phyloP scores from a whole-genome alignment of 78 protist species.

The Paulinella micropora region DNA sequence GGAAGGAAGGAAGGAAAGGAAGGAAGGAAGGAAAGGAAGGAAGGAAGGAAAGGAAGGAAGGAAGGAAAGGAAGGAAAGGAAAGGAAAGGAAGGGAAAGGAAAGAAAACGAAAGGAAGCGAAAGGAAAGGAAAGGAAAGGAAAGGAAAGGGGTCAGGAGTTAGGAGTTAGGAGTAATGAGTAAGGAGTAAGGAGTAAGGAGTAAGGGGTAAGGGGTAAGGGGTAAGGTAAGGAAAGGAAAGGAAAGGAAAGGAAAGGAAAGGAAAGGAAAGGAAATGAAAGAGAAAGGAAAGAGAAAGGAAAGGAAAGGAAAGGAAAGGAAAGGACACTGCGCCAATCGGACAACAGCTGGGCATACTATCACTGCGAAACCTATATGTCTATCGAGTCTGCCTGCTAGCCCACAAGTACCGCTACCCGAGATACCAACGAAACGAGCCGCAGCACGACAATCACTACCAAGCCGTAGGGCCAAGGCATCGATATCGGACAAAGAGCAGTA shows the following conservation, averaged over 20 bases:
- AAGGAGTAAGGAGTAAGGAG: not conserved
- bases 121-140: not conserved
- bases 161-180: not conserved
- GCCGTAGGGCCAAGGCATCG: no score
- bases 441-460: no score
- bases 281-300: not conserved
- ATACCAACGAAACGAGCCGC: no score
- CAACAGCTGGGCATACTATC: no score
- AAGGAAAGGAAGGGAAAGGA: not conserved
- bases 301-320: not conserved
- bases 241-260: not conserved
- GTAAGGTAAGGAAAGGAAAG: not conserved
- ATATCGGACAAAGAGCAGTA: no score
- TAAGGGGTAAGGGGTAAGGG: not conserved
- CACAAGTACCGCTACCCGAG: no score
- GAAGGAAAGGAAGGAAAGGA: not conserved
- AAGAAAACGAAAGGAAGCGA: not conserved
- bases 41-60: not conserved
- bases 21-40: not conserved
- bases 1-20: not conserved
- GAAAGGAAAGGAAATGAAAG: not conserved
- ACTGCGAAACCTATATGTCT: no score
- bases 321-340: no score
- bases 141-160: not conserved
- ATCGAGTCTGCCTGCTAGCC: no score